phyloP scores from a whole-genome alignment of 331 rosid species.

The Cydonia oblonga region DNA sequence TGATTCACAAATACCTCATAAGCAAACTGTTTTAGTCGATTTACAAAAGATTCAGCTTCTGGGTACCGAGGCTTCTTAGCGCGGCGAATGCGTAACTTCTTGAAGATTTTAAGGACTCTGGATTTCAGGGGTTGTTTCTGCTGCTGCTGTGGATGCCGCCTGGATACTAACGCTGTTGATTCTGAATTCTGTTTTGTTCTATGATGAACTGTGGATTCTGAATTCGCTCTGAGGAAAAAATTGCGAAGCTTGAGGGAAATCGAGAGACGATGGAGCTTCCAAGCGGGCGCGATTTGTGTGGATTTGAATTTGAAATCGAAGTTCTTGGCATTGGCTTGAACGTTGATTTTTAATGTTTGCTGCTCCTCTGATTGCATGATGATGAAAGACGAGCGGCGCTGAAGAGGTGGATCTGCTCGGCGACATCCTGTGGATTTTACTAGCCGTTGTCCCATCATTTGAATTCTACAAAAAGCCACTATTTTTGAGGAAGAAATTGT shows the following conservation, averaged over 20 bases:
- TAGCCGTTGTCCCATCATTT: neutral
- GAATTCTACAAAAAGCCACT: neutral
- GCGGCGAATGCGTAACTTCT: conserved; percentile 8
- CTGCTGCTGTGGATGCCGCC: neutral
- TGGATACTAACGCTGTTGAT: neutral
- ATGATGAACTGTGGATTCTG: conserved; percentile 16
- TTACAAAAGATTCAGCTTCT: neutral
- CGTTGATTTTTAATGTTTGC: conserved; percentile 32
- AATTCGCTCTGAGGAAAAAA: conserved; percentile 15
- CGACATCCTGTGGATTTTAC: neutral
- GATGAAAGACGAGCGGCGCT: neutral
- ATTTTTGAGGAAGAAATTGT: neutral
- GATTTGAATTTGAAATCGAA: conserved; percentile 40
- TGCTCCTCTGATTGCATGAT: conserved; percentile 24
- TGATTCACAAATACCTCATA: neutral
- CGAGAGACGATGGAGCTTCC: conserved; percentile 26
- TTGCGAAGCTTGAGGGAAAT: conserved; percentile 36
- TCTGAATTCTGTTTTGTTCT: neutral
- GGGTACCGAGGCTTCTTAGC: neutral
- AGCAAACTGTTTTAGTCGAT: neutral
- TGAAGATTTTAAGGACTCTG: conserved; percentile 17
- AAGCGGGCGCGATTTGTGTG: conserved; percentile 11
- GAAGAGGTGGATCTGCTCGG: neutral
- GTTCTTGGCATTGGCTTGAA: conserved; percentile 35
- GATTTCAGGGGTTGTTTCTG: conserved; percentile 1